Evolutionary conservation across 2,329 filamentous ascomycete species (phyloP).

Genomic region (Fusarium bulbicola): DNA sequence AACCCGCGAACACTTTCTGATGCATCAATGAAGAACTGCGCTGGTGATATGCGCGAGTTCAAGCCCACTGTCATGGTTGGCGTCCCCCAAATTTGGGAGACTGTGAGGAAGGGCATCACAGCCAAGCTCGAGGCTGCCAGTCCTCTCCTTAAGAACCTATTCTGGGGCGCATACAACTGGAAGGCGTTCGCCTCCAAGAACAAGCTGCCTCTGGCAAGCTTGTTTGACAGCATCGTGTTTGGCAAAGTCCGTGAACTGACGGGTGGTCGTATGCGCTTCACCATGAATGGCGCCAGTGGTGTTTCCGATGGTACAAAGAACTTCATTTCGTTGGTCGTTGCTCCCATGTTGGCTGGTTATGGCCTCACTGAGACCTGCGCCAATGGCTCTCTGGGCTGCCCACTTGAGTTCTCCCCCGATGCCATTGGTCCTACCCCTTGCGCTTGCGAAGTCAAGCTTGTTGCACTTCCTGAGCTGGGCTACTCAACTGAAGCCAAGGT

Average conservation of each 20-base stretch:
- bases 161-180: constrained; percentile 71
- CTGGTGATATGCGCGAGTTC: constrained; percentile 93
- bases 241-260: constrained; percentile 91
- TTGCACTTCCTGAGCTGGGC: constrained; percentile 88
- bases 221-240: constrained; percentile 88
- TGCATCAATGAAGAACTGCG: constrained; percentile 84
- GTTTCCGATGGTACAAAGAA: constrained; percentile 87
- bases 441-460: constrained; percentile 87
- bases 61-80: constrained; percentile 90
- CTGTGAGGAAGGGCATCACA: constrained; percentile 93
- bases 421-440: constrained; percentile 82
- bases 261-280: constrained; percentile 86
- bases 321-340: constrained; percentile 91
- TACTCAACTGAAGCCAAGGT: constrained; percentile 79
- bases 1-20: constrained; percentile 91
- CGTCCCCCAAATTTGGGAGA: constrained; percentile 97
- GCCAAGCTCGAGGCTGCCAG: constrained; percentile 78
- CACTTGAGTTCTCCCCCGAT: constrained; percentile 81
- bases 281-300: constrained; percentile 93
- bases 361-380: constrained; percentile 93
- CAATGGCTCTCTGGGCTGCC: constrained; percentile 83
- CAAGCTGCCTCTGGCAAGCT: constrained; percentile 70
- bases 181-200: constrained; percentile 67
- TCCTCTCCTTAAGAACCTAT: constrained; percentile 77
- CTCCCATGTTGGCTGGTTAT: constrained; percentile 94